A percentile compares a stretch with the other conserved stretches of the same genome.
phyloP scores from a whole-genome alignment of 192 early-diverging fungal genomes.

The Gorgonomyces haynaldii region DNA sequence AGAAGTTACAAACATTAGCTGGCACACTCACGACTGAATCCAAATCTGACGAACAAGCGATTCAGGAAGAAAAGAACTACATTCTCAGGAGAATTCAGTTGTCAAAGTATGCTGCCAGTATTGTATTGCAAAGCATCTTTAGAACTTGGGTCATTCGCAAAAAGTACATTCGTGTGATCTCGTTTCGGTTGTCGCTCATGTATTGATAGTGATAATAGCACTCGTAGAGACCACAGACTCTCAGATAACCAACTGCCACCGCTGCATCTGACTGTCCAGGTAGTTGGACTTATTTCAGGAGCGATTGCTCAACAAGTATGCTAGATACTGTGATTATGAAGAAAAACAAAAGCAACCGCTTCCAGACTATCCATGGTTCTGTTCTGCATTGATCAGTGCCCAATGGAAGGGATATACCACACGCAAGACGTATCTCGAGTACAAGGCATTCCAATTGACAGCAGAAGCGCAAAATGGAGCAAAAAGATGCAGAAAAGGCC shows the following conservation, averaged over 20 bases:
- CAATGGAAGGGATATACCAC: constrained; percentile 29
- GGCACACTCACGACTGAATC: neutral
- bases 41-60: constrained; percentile 5
- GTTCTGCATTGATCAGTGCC: constrained; percentile 39
- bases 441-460: too few relatives aligned
- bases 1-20: neutral
- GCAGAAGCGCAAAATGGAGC: constrained; percentile 6
- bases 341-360: constrained; percentile 18
- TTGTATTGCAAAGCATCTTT: constrained; percentile 30
- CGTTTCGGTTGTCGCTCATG: constrained; percentile 14
- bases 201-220: too few relatives aligned
- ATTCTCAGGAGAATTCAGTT: too few relatives aligned
- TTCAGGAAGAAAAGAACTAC: too few relatives aligned
- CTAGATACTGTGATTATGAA: constrained; percentile 21
- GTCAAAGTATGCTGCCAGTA: constrained; percentile 26
- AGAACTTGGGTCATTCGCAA: constrained; percentile 26
- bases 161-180: constrained; percentile 31
- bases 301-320: constrained; percentile 28
- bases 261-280: constrained; percentile 28
- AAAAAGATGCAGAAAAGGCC: constrained; percentile 17
- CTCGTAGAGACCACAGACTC: constrained; percentile 9
- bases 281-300: constrained; percentile 41
- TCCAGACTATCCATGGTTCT: constrained; percentile 42
- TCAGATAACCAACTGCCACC: constrained; percentile 16
- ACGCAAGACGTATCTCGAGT: constrained; percentile 15